phyloP scores from a whole-genome alignment of 2,329 filamentous ascomycete genomes.

The Arthroderma sp. region DNA sequence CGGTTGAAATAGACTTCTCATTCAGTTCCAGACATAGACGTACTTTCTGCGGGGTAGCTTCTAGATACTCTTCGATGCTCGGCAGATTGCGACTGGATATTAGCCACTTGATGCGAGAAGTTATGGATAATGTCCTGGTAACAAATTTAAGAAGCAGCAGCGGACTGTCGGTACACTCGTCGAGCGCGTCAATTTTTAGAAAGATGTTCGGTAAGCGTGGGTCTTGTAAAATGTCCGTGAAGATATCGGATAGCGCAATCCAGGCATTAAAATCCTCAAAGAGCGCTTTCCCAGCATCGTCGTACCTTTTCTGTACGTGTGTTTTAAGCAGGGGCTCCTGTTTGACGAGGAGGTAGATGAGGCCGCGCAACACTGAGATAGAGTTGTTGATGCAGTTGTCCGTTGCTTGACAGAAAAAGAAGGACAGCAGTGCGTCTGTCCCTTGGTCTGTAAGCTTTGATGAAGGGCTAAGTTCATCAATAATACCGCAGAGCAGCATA shows the following conservation, averaged over 20 bases:
- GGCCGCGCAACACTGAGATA: conserved; percentile 32
- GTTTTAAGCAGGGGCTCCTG: conserved; percentile 25
- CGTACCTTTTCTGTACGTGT: conserved; percentile 19
- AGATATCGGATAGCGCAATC: conserved; percentile 27
- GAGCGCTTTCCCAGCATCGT: neutral
- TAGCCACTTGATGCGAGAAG: conserved; percentile 31
- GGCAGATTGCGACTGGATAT: conserved; percentile 35
- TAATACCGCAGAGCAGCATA: conserved; percentile 28
- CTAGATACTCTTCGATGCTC: conserved; percentile 27
- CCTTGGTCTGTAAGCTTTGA: neutral
- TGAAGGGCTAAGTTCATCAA: conserved; percentile 21
- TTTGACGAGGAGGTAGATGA: conserved; percentile 32
- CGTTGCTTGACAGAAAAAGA: conserved; percentile 34
- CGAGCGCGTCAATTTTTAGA: conserved; percentile 39
- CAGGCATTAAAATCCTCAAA: conserved; percentile 34
- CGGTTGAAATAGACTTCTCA: neutral
- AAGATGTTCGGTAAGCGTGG: conserved; percentile 17
- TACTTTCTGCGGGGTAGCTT: neutral
- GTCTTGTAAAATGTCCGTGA: conserved; percentile 32
- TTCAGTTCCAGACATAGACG: neutral
- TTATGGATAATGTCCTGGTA: conserved; percentile 13
- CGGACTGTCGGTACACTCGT: conserved; percentile 31
- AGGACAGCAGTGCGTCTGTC: conserved; percentile 10
- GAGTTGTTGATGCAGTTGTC: conserved; percentile 30
- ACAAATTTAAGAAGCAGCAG: conserved; percentile 29